These are phyloP conservation scores for Pezicula carpinea DNA, from an alignment of 2,329 filamentous ascomycete genomes.

Conservation along the genomic window DNA sequence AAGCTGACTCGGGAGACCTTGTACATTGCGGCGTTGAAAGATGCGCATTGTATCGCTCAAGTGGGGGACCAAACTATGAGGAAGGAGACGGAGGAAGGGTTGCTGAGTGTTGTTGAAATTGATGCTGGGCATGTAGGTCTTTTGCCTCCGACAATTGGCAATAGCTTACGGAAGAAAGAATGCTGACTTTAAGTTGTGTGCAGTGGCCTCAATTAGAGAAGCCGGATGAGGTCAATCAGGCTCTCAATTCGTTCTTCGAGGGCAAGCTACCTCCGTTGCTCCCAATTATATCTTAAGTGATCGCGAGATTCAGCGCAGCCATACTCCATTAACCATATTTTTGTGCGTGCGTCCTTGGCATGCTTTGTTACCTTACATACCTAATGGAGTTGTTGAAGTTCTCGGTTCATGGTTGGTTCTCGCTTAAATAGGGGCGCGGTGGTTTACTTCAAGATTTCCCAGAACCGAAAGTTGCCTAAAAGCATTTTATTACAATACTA, in stretches of 20 bases:
- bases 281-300: too few species aligned
- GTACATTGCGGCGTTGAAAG: slow-evolving; percentile 13
- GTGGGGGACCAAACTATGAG: slow-evolving; percentile 7
- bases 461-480: too few species aligned
- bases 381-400: too few species aligned
- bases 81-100: slow-evolving; percentile 4
- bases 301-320: too few species aligned
- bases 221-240: slow-evolving; percentile 10
- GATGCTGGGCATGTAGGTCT: slow-evolving; percentile 3
- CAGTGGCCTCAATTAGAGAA: slow-evolving; percentile 22
- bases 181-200: slow-evolving; percentile 1
- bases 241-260: not conserved
- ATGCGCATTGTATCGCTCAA: slow-evolving; percentile 8
- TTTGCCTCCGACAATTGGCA: not conserved
- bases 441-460: too few species aligned
- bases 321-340: too few species aligned
- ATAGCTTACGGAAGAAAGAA: not conserved
- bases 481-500: too few species aligned
- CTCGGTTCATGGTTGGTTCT: too few species aligned
- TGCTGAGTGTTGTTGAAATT: slow-evolving; percentile 12
- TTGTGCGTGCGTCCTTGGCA: too few species aligned
- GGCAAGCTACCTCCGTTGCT: not conserved
- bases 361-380: too few species aligned
- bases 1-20: slow-evolving; percentile 7
- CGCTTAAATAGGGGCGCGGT: too few species aligned